Base-by-base conservation (phyloP, 2,329 filamentous ascomycete species). In the Metarhizium anisopliae region DNA sequence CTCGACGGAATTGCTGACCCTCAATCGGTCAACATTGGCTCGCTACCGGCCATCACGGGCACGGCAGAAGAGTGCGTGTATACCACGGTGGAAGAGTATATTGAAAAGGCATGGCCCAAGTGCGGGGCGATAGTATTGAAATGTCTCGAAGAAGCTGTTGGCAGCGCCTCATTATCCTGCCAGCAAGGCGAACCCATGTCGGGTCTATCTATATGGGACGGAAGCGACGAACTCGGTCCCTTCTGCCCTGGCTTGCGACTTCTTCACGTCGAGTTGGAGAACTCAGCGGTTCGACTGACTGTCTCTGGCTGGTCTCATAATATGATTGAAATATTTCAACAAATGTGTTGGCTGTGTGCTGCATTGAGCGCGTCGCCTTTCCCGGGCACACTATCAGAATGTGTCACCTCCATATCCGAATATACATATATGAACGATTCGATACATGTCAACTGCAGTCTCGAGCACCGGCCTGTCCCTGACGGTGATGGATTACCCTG, bases 261-360 rank as follows among this genome's bases (percentile, higher is more conserved):
- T 2, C 52, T 72, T 1, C 69, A 72, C 29, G 50, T 72, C 1
- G 70, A 72, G 55, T 60, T 71, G 3, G 70, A 72, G 49, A 63
- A 66, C 11, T 64, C 66, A 1, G 62, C 59, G 0, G 63, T 72
- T 20, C 60, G 68, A 0, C 59, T 72, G 45, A 70, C 62, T 29
- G 65, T 67, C 1, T 71, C 68, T 2, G 68, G 69, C 1, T 68
- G 69, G 69, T 64, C 66, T 0, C 66, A 68, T 35, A 67, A 65
- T 2, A 64, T 72, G 60, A 65, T 70, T 47, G 67, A 71, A 13
- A 63, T 71, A 2, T 63, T 72, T 2, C 69, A 72, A 50, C 69
- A 71, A 52, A 70, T 72, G 69, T 67, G 66, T 10, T 72, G 70
- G 70, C 66, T 64, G 1, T 72, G 68, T 30, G 69, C 69, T 1